Base-by-base conservation (phyloP, 2,329 filamentous ascomycete species). In the Talaromyces pinophilus region DNA sequence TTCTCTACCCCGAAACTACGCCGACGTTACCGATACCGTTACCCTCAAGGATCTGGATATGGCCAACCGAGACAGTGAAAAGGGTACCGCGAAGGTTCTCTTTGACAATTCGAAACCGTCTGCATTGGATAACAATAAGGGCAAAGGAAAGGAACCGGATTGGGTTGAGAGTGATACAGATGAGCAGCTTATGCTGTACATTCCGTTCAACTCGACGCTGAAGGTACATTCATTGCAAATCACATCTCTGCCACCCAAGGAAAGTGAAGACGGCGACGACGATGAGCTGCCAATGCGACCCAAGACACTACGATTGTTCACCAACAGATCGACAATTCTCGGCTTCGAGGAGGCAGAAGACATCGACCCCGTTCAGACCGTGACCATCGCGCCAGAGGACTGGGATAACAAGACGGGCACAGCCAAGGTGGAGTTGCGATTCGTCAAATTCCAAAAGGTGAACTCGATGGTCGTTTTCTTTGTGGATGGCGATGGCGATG, bases 81-180 rank as follows among this genome's bases (percentile, higher is more conserved):
- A 89, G 69, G 93, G 91, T 8, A 83, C 84, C 44, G 91, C 93
- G 65, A 86, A 88, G 71, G 87, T 87, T 8, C 82, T 98, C 19
- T 93, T 98, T 75, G 88, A 89, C n/a, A 70, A 73, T 4, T 80
- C 83, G 66, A 88, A 90, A 78, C 93, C 93, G 5, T 87, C 84
- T 63, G 84, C 84, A 0, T 78, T 93, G 64, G 75, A 70, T n/a
- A 70, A 57, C 15, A 65, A 61, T 5, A 67, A 68, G 30, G 72
- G 75, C 59, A 79, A 79, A 69, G 79, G 75, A 64, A 87, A 88
- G 72, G 85, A 81, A 64, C 78, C 80, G 75, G 94, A 99, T 79
- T 98, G 92, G 90, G 89, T 98, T 25, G 92, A 97, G 83, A 97
- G 92, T 78, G 94, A 97, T 75, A 96, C 94, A 42, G 95, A 99